phyloP scores from a whole-genome alignment of 306 rosid genomes.

The Quercus robur region DNA sequence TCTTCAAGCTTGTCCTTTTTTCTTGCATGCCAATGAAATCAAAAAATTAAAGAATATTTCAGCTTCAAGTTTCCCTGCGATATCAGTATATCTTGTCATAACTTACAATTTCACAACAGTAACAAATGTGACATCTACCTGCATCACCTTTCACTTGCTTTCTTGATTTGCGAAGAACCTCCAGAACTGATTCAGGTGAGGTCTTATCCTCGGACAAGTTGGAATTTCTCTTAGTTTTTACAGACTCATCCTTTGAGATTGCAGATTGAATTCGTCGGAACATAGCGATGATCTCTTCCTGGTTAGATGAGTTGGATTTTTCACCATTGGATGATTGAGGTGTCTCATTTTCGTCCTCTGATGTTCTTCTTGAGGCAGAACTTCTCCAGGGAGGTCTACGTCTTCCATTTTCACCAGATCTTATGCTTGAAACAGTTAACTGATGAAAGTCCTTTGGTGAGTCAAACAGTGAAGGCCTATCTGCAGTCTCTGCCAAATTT shows the following conservation, averaged over 20 bases:
- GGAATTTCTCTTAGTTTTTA: conserved; percentile 9
- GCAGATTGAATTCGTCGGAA: conserved; percentile 47
- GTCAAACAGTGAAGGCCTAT: conserved; percentile 23
- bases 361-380: conserved; percentile 16
- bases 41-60: no score
- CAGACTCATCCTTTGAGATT: conserved; percentile 32
- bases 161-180: conserved; percentile 37
- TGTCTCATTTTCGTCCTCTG: conserved; percentile 21
- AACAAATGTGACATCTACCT: neutral
- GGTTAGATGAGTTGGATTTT: conserved; percentile 27
- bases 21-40: no score
- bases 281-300: conserved; percentile 55
- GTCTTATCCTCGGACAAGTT: conserved; percentile 20
- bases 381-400: conserved; percentile 28
- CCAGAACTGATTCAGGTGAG: conserved; percentile 31
- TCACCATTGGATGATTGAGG: conserved; percentile 16
- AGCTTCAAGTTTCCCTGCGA: no score
- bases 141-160: conserved; percentile 33
- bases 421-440: conserved; percentile 21
- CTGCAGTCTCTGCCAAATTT: conserved; percentile 67
- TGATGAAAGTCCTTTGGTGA: conserved; percentile 12
- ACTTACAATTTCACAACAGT: neutral
- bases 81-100: neutral
- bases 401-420: conserved; percentile 27
- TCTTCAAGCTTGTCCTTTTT: no score